These are phyloP conservation scores for Ordospora colligata DNA, from an alignment of 371 early-diverging fungal genomes.

Conservation along the genomic window DNA sequence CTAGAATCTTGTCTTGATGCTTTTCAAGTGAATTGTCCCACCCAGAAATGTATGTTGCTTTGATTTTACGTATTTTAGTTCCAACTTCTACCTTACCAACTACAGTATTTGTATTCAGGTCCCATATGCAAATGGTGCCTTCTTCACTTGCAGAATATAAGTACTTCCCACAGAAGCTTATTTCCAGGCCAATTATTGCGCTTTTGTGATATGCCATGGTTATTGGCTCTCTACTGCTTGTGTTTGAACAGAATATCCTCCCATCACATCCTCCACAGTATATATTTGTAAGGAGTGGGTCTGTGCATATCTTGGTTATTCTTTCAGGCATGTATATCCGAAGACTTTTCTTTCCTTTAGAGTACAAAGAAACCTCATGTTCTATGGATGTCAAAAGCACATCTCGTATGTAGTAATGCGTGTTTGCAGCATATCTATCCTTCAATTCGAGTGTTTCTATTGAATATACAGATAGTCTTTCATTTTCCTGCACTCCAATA, in stretches of 20 bases:
- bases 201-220: slow-evolving; percentile 21
- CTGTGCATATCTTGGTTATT: slow-evolving; percentile 12
- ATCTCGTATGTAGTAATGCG: neutral
- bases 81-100: slow-evolving; percentile 3
- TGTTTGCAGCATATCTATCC: neutral
- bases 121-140: slow-evolving; percentile 25
- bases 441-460: neutral
- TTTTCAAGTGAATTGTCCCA: neutral
- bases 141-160: slow-evolving; percentile 20
- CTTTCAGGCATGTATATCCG: slow-evolving; percentile 30
- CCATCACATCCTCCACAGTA: slow-evolving; percentile 14
- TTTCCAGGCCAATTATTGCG: neutral
- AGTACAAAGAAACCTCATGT: neutral
- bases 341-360: neutral
- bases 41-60: neutral
- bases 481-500: slow-evolving; percentile 1
- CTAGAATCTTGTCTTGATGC: neutral
- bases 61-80: neutral
- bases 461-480: neutral
- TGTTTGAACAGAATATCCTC: slow-evolving; percentile 2
- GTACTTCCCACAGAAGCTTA: slow-evolving; percentile 24
- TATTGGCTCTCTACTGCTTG: neutral
- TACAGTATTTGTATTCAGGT: neutral
- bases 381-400: neutral
- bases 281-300: slow-evolving; percentile 27